Evolutionary conservation across 164 flowering plant species (phyloP).

Genomic region (Litsea cubeba): DNA sequence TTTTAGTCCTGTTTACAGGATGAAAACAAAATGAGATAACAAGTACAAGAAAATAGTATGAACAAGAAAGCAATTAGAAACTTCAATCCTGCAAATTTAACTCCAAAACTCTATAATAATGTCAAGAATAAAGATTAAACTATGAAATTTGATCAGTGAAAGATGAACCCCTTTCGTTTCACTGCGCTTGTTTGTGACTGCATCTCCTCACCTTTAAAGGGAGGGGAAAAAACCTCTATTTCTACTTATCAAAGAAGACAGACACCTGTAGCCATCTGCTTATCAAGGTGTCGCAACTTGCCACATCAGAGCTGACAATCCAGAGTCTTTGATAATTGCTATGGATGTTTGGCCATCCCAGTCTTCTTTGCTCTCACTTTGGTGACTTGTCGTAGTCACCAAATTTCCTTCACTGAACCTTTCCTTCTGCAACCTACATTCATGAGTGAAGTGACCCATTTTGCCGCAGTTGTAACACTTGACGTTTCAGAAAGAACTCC

Average conservation of each 20-base stretch:
- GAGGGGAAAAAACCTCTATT: background rate
- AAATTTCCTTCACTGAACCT: too few relatives aligned
- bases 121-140: constrained; percentile 2
- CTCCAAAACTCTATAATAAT: background rate
- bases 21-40: background rate
- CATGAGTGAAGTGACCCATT: too few relatives aligned
- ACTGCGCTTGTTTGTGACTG: background rate
- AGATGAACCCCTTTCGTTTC: background rate
- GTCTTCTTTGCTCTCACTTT: too few relatives aligned
- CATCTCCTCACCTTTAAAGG: background rate
- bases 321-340: too few relatives aligned
- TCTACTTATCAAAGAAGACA: background rate
- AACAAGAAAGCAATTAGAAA: background rate
- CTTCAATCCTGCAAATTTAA: background rate
- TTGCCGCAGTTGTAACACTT: background rate
- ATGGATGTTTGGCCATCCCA: too few relatives aligned
- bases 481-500: background rate
- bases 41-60: background rate
- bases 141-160: background rate
- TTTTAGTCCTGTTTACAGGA: constrained; percentile 54
- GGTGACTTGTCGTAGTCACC: too few relatives aligned
- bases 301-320: too few relatives aligned
- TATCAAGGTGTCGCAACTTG: too few relatives aligned
- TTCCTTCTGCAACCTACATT: too few relatives aligned
- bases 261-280: background rate